A percentile compares a stretch with the other conserved stretches of the same genome.
phyloP scores from a whole-genome alignment of 2,329 filamentous ascomycete species.

The Capronia epimyces region DNA sequence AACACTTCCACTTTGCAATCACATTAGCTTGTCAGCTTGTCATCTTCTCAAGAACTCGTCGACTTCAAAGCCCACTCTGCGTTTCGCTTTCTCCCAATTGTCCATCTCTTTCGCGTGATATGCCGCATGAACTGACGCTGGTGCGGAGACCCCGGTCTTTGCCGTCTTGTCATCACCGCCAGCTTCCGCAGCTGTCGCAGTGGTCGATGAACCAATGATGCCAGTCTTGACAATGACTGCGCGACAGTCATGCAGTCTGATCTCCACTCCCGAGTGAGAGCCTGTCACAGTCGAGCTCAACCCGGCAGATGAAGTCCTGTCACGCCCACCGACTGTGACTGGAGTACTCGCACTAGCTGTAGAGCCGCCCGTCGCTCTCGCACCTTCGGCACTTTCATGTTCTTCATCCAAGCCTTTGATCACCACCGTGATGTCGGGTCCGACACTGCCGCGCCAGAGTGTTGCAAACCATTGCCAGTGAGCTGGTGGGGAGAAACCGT shows the following conservation, averaged over 20 bases:
- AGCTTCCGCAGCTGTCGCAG: conserved; percentile 46
- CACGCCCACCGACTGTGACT: not conserved
- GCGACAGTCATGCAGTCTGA: conserved; percentile 25
- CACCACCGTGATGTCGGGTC: conserved; percentile 59
- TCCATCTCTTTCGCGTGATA: conserved; percentile 31
- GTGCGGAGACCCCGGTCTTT: no score
- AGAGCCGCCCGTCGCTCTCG: conserved; percentile 30
- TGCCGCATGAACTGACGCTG: not conserved
- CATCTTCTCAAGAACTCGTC: conserved; percentile 58
- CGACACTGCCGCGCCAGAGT: conserved; percentile 80
- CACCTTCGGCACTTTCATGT: conserved; percentile 32
- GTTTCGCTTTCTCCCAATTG: conserved; percentile 62
- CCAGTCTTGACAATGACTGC: conserved; percentile 28
- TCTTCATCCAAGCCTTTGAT: conserved; percentile 40
- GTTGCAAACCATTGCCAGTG: conserved; percentile 98
- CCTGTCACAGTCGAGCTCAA: not conserved
- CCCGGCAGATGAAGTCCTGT: conserved; percentile 1
- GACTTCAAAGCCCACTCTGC: conserved; percentile 79
- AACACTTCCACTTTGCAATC: no score
- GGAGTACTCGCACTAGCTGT: not conserved
- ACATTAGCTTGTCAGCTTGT: no score
- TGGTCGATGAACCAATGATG: conserved; percentile 3
- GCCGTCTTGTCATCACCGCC: conserved; percentile 38
- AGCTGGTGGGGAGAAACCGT: conserved; percentile 73
- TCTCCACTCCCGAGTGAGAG: conserved; percentile 26